A percentile compares a stretch with the other conserved stretches of the same genome.
phyloP scores from a whole-genome alignment of 1,284 basidiomycete genomes.

The Ganoderma multipileum region DNA sequence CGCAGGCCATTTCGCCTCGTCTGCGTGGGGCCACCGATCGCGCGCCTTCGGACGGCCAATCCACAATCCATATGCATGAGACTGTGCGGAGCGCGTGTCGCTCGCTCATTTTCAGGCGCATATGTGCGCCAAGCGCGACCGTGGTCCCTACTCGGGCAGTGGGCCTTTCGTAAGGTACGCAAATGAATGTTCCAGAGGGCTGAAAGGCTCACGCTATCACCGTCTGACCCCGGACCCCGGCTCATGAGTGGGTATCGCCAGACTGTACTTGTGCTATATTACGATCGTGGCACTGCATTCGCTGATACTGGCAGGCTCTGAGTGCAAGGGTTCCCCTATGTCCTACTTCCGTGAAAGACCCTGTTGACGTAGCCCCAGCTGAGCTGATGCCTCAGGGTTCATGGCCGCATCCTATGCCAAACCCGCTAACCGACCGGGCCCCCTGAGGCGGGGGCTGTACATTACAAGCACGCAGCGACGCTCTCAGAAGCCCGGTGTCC shows the following conservation, averaged over 20 bases:
- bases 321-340: not conserved
- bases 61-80: not conserved
- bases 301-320: not conserved
- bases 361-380: not conserved
- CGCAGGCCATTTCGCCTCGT: not conserved
- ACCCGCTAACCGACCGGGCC: not conserved
- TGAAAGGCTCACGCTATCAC: not conserved
- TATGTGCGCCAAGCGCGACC: not conserved
- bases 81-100: not conserved
- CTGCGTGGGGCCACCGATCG: not conserved
- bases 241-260: not conserved
- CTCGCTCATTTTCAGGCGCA: not conserved
- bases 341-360: not conserved
- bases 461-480: not conserved
- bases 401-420: not conserved
- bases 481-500: conserved; percentile 2
- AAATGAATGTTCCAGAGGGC: not conserved
- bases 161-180: not conserved
- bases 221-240: not conserved
- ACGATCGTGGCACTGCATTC: not conserved
- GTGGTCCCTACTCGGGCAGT: not conserved
- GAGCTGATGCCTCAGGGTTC: not conserved
- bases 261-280: not conserved
- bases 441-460: not conserved
- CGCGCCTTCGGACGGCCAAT: not conserved